Conservation (phyloP, 2,329 filamentous ascomycete species). For the Phoma sp. region DNA sequence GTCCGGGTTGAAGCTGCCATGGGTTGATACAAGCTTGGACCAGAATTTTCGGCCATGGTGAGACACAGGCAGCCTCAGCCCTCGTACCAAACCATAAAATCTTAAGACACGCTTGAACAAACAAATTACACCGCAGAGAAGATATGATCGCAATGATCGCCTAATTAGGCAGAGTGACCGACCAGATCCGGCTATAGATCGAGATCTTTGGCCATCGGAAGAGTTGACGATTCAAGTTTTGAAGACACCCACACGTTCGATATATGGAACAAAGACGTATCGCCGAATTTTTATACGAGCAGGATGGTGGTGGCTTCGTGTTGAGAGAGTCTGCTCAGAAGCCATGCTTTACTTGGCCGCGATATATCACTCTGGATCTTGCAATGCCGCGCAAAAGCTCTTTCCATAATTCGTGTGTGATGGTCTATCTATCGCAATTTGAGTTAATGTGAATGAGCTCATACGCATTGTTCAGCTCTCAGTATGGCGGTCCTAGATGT, state of each 20-base stretch:
- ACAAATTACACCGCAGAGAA: not conserved
- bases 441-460: not conserved
- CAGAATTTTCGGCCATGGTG: slow-evolving; percentile 1
- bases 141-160: not conserved
- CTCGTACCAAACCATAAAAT: not conserved
- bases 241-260: not conserved
- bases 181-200: not conserved
- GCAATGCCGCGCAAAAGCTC: too few relatives aligned
- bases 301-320: too few relatives aligned
- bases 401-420: not conserved
- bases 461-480: too few relatives aligned
- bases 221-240: not conserved
- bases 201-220: not conserved
- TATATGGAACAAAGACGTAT: not conserved
- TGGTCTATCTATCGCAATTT: not conserved
- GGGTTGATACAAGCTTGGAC: slow-evolving; percentile 8
- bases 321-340: too few relatives aligned
- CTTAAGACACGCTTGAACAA: not conserved
- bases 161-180: not conserved
- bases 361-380: too few relatives aligned
- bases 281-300: too few relatives aligned
- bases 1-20: not conserved
- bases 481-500: not conserved
- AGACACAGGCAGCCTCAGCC: slow-evolving; percentile 9
- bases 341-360: too few relatives aligned